Evolutionary conservation across 2,329 filamentous ascomycete genomes (phyloP).

Genomic region (Fusarium lateritium): DNA sequence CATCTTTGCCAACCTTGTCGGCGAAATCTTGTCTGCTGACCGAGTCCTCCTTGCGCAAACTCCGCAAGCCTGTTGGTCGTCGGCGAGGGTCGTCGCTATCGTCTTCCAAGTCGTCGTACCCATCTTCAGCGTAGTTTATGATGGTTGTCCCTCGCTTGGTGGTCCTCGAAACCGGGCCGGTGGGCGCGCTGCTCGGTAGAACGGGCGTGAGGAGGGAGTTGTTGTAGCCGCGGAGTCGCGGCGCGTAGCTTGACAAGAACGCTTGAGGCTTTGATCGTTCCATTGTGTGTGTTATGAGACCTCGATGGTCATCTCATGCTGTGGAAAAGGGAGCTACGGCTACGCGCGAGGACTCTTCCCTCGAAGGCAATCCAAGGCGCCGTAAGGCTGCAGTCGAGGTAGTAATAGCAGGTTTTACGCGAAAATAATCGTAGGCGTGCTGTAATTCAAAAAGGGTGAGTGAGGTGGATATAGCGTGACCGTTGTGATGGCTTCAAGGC

Average conservation of each 20-base stretch:
- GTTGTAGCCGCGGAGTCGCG: conserved; percentile 88
- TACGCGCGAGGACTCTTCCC: conserved; percentile 42
- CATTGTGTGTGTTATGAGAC: conserved; percentile 57
- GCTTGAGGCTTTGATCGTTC: conserved; percentile 78
- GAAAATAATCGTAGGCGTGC: conserved; percentile 6
- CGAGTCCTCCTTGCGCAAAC: conserved; percentile 82
- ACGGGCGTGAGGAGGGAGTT: conserved; percentile 93
- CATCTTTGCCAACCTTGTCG: conserved; percentile 88
- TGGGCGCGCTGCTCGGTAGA: conserved; percentile 77
- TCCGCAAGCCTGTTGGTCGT: conserved; percentile 87
- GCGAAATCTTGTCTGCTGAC: conserved; percentile 73
- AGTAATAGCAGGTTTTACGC: conserved; percentile 7
- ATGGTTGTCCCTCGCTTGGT: conserved; percentile 97
- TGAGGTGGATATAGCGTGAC: conserved; percentile 32
- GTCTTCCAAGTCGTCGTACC: conserved; percentile 83
- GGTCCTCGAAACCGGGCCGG: conserved; percentile 80
- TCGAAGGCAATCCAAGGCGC: conserved; percentile 23
- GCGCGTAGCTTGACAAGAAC: conserved; percentile 92
- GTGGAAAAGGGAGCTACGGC: conserved; percentile 40
- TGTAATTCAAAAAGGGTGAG: conserved; percentile 9
- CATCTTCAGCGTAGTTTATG: conserved; percentile 98
- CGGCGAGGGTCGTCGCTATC: conserved; percentile 83
- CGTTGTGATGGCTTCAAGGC: conserved; percentile 43
- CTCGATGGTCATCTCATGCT: conserved; percentile 53
- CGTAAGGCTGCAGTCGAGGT: conserved; percentile 10